Evolutionary conservation across 192 early-diverging fungal species (phyloP), one percentile per base, ranked within the genome.

Genomic region (Coemansia sp.): DNA sequence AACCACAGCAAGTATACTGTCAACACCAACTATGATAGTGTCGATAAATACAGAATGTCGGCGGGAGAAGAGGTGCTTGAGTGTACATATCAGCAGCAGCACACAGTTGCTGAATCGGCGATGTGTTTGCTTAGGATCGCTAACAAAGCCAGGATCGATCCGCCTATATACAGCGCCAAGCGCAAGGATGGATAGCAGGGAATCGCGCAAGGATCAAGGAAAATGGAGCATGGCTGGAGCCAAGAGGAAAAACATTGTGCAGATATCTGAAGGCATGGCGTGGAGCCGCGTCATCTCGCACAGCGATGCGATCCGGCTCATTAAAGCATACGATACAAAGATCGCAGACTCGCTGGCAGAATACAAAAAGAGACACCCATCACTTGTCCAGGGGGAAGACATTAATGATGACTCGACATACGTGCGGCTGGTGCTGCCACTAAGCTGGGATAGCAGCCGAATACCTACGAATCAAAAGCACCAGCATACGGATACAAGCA

Each of bases 261-360:
- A n/a, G 18, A 15, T 21, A 51, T 33, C 30, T 2, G 31, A 57
- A 4, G 51, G 56, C n/a, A 60, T 57, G 64, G 45, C 59, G 13
- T 77, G 75, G 75, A 64, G 69, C 29, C 69, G 45, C 6, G 65
- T 66, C 6, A 77, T 77, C 28, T 33, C 69, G 9, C 39, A 64
- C 53, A 25, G 49, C 18, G 58, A 46, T 1, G 75, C 75, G 26
- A 30, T 33, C 4, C 37, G 51, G 25, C 37, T 63, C 26, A 52
- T 74, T 2, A 60, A n/a, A 2, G n/a, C 30, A 7, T 64, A 67
- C 49, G 65, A 74, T n/a, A 39, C 49, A 20, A 49, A 35, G 13
- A 35, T 59, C 8, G 26, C 42, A 5, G 43, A 31, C 4, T 7
- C 56, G 30, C 21, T 43, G 40, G 20, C 64, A 26, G 39, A 29